Evolutionary conservation across 495 filamentous ascomycete species (phyloP).

Genomic region (Clohesyomyces aquaticus): DNA sequence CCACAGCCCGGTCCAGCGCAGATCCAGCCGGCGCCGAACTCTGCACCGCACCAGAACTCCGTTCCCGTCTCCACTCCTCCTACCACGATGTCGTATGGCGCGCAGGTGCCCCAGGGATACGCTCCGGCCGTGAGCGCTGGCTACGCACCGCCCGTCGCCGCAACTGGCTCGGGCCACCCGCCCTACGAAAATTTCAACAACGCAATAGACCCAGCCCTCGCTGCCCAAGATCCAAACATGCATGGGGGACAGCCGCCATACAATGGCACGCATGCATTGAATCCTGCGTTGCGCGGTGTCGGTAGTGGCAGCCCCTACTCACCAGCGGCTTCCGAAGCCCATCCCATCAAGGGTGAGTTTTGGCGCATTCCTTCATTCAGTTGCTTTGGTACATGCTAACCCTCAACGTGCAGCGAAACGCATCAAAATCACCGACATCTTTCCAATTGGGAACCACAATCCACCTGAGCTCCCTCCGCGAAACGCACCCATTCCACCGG

Average conservation of each 20-base stretch:
- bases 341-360: constrained; percentile 51
- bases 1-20: constrained; percentile 75
- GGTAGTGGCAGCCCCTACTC: constrained; percentile 52
- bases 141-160: constrained; percentile 57
- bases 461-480: constrained; percentile 63
- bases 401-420: constrained; percentile 62
- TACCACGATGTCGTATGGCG: constrained; percentile 40
- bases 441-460: constrained; percentile 59
- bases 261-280: constrained; percentile 45
- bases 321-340: constrained; percentile 45
- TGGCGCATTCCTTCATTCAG: constrained; percentile 25
- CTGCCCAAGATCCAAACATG: constrained; percentile 31
- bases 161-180: constrained; percentile 40
- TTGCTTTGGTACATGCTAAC: constrained; percentile 48
- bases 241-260: constrained; percentile 33
- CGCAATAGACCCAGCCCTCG: constrained; percentile 75
- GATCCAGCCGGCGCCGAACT: constrained; percentile 74
- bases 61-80: constrained; percentile 40
- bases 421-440: constrained; percentile 75
- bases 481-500: constrained; percentile 52
- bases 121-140: constrained; percentile 63
- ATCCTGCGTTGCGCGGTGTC: constrained; percentile 44
- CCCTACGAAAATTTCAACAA: constrained; percentile 60
- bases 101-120: constrained; percentile 62
- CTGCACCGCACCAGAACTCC: constrained; percentile 41